Base-by-base conservation (phyloP, 306 rosid genomes). In the Dryas drummondii region DNA sequence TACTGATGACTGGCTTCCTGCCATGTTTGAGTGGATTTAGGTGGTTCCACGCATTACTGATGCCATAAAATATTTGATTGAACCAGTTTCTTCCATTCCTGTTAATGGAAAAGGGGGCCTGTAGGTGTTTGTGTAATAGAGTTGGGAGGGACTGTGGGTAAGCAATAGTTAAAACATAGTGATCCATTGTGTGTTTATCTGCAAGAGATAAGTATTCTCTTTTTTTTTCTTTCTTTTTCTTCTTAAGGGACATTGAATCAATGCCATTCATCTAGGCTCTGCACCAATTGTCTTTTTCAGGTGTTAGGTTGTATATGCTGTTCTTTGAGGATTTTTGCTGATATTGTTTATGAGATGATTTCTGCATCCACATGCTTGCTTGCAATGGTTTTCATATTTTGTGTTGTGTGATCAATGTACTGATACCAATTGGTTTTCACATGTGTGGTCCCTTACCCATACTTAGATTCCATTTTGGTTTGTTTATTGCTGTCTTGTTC, bases 111-210 rank as follows among this genome's bases (percentile, higher is more conserved):
- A 85, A 70, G 93, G 84, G 77, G 97, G 88, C 46, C 89, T 54
- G 97, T 98, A 14, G 96, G 90, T 85, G 99, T 96, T 81, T 96
- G 99, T 72, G 99, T 96, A 77, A 96, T 96, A 78, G 99, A 96
- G 83, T 83, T 96, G 78, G 99, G 99, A 68, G 98, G 98, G 76
- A 96, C 99, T 58, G 97, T 96, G 41, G 99, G 99, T 96, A 87
- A 73, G 86, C 41, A 44, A 58, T 77, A 67, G 41, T 19, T 41
- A 60, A 46, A 55, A 44, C 50, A 19, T 52, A 50, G 42, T n/a
- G n/a, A 74, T 63, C 63, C 66, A 41, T 76, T 54, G 71, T 49
- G 70, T 2, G 8, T 72, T 73, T 74, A 72, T 63, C 6, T 17
- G 14, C 40, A 60, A 19, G 47, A 73, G 51, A 53, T 45, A 52